These are phyloP conservation scores for Phialocephala subalpina DNA, from an alignment of 2,329 filamentous ascomycete genomes.

Conservation along the genomic window DNA sequence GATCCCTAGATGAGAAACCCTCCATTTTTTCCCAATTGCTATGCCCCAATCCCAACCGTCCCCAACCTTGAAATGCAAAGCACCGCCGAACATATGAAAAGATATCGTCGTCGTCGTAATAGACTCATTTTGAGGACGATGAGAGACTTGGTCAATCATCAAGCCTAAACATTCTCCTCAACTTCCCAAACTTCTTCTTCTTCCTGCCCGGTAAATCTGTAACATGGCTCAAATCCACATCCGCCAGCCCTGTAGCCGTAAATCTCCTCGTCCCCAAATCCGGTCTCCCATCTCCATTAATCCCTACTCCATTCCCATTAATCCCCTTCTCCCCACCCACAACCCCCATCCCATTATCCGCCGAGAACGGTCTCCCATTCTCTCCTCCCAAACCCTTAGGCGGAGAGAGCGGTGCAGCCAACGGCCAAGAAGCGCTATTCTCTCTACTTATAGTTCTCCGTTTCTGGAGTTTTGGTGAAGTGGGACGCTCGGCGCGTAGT, in stretches of 20 bases:
- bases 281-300: slow-evolving; percentile 29
- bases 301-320: slow-evolving; percentile 15
- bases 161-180: slow-evolving; percentile 72
- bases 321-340: slow-evolving; percentile 7
- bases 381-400: slow-evolving; percentile 45
- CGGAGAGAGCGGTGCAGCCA: slow-evolving; percentile 49
- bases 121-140: too few species aligned
- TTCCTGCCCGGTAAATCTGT: slow-evolving; percentile 43
- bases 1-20: not conserved
- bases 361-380: slow-evolving; percentile 40
- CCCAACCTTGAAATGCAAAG: not conserved
- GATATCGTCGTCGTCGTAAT: not conserved
- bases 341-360: slow-evolving; percentile 32
- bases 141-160: slow-evolving; percentile 51
- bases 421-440: slow-evolving; percentile 57
- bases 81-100: slow-evolving; percentile 5
- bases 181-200: slow-evolving; percentile 73
- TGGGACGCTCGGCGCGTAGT: slow-evolving; percentile 46
- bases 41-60: not conserved
- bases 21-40: slow-evolving; percentile 1
- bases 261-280: slow-evolving; percentile 35
- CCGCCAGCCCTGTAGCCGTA: slow-evolving; percentile 38
- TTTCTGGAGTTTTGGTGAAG: slow-evolving; percentile 25
- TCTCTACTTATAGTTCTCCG: slow-evolving; percentile 48
- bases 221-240: slow-evolving; percentile 30